Evolutionary conservation across 768 basidiomycete genomes (phyloP), one percentile per base, ranked within the genome.

Genomic region (Sporobolomyces phaffii): DNA sequence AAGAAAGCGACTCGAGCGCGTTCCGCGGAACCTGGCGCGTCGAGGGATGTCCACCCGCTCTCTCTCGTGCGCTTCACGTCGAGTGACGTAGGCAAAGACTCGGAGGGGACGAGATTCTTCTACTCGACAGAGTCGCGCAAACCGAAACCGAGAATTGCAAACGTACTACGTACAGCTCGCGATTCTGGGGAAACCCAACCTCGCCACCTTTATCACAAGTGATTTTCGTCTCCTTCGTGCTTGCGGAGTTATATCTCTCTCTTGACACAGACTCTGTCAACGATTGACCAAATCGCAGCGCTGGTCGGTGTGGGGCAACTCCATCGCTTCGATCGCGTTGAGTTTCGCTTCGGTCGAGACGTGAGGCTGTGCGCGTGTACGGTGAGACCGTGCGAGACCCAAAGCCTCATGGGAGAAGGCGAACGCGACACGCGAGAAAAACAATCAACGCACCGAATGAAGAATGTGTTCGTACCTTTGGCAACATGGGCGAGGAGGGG

Each of bases 301-400:
- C 31, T 56, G 54, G 41, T 56, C 54, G 22, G 54, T 43, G 54
- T 56, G 54, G 10, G 40, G 54, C 40, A 56, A 15, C 40, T 56
- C 54, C 54, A 56, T 56, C 38, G 54, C 38, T 3, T 56, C 54
- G 26, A 56, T 20, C 22, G 54, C 54, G 18, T 56, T 56, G 40
- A 56, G 24, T 29, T 56, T 56, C 5, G 18, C 18, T 28, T 56
- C 54, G 4, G 54, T 56, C 26, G 54, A 56, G 5, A 56, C 24
- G 10, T 56, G 6, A 18, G 54, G 54, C 54, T 56, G 40, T 20
- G 7, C 17, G 17, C 17, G 9, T 20, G 50, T 14, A 34, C 15
- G 17, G 48, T n/a, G 22, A 15, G 43, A 44, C 22, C 20, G 15
- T 13, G 20, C 13, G 43, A 44, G 22, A n/a, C n/a, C n/a, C n/a